Base-by-base conservation (phyloP, 129 eudicot genomes). In the Arctium minus region DNA sequence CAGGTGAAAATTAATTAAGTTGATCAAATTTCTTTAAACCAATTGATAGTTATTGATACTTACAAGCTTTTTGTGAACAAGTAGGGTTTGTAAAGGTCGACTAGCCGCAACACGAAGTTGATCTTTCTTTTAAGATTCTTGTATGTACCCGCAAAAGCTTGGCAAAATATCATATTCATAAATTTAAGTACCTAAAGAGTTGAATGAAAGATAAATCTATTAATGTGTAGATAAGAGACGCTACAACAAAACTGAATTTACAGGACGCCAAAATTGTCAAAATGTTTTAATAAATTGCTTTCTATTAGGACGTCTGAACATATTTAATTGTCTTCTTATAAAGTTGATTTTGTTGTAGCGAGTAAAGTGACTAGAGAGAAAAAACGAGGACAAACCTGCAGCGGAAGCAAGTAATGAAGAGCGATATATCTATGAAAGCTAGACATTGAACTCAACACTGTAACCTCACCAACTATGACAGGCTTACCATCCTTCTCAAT, bases 31-130 rank as follows among this genome's bases (percentile, higher is more conserved):
- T 27, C 3, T 72, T 38, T 13, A 72, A 74, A 64, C 9, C 13
- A 3, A 75, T 5, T 9, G 48, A 40, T 62, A 60, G 7, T 62
- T 22, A 30, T 3, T 11, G 18, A 36, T 50, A 81, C 99, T 92
- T 88, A 95, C 98, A 84, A 50, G 86, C 88, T 91, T 83, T 95
- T 90, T 22, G 92, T 86, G 92, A 95, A 95, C 90, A 95, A 86
- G 88, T 91, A 95, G 46, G 99, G 99, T 46, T 85, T 74, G 79
- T 95, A 95, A 74, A 95, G 92, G 37, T 93, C 94, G 8, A 93
- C 85, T 85, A 95, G 74, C 31, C 93, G 79, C 81, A 89, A 36
- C 5, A 93, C 92, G 42, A 81, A 87, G 72, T 87, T 88, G 80
- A 95, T 88, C 84, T 93, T 95, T 72, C 97, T 88, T 35, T 35